phyloP scores from a whole-genome alignment of 1,139 yeast genomes.

The Suhomyces choctaworum region DNA sequence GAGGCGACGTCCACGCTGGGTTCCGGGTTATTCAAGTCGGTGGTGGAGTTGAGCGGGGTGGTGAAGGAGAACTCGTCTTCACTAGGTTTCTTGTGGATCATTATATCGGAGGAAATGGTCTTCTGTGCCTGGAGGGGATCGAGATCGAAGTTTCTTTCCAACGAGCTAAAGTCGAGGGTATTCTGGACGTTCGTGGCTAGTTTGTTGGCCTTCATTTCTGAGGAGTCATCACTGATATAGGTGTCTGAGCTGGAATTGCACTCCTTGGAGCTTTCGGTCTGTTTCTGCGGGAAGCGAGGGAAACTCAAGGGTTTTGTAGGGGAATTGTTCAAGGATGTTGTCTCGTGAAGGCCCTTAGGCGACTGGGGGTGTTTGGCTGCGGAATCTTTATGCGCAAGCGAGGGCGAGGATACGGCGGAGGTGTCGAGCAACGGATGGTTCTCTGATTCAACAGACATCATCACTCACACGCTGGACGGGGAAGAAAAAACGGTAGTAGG shows the following conservation, averaged over 20 bases:
- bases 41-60: constrained; percentile 30
- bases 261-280: constrained; percentile 21
- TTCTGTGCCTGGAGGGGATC: constrained; percentile 20
- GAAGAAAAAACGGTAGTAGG: too few relatives aligned
- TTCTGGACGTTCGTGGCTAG: background rate
- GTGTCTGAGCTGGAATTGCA: constrained; percentile 48
- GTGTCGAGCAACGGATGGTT: constrained; percentile 9
- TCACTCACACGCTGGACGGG: background rate
- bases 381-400: background rate
- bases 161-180: constrained; percentile 17
- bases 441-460: constrained; percentile 7
- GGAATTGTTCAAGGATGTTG: constrained; percentile 23
- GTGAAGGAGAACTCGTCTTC: constrained; percentile 34
- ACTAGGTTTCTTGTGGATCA: constrained; percentile 14
- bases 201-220: constrained; percentile 6
- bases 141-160: constrained; percentile 32
- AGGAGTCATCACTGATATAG: constrained; percentile 35
- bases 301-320: constrained; percentile 41
- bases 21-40: constrained; percentile 19
- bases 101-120: constrained; percentile 16
- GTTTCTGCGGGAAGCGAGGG: constrained; percentile 19
- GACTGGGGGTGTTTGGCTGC: background rate
- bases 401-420: constrained; percentile 6
- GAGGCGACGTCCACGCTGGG: background rate
- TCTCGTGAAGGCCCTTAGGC: constrained; percentile 9